Base-by-base conservation (phyloP, 2,329 filamentous ascomycete species). In the Elsinoe arachidis region DNA sequence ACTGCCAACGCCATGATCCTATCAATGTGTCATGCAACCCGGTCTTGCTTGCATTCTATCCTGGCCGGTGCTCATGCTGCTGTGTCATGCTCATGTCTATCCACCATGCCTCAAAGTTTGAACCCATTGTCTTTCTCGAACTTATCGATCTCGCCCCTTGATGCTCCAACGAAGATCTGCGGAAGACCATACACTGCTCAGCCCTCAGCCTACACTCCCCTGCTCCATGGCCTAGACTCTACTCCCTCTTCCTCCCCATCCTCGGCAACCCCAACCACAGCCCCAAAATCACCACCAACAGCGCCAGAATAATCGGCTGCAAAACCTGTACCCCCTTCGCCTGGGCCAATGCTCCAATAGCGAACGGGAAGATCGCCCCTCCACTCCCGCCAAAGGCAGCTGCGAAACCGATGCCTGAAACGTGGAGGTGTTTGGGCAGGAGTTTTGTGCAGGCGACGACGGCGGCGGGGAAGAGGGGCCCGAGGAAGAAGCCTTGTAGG, bases 321-420 rank as follows among this genome's bases (percentile, higher is more conserved):
- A 85, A 64, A 1, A 83, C 80, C 67, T 78, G 69, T 10, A 84
- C 81, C 7, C 82, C 82, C 60, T 76, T 80, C 1, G 74, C 73
- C 67, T 84, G 79, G 3, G 86, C 84, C 65, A 88, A 83, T 2
- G 83, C 84, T 2, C 86, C 86, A 0, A 88, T 81, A 0, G 80
- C 79, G 58, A 76, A 90, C 75, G 46, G 86, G 77, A 70, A 88
- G 1, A 78, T 69, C 68, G 87, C 85, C 1, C 85, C 87, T 0
- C 89, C 89, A 1, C 79, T 80, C 0, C 87, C 85, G 2, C 89
- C 89, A 68, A 92, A 83, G 0, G 88, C 88, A 0, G 87, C 83
- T 0, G 86, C 85, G 64, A 95, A 92, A 0, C 89, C 88, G 61
- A 95, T 88, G 0, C 85, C 83, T n/a, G 80, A 82, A 41, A 93